Conservation (phyloP, 176 grass and related monocot genomes). For the Carex parvula region DNA sequence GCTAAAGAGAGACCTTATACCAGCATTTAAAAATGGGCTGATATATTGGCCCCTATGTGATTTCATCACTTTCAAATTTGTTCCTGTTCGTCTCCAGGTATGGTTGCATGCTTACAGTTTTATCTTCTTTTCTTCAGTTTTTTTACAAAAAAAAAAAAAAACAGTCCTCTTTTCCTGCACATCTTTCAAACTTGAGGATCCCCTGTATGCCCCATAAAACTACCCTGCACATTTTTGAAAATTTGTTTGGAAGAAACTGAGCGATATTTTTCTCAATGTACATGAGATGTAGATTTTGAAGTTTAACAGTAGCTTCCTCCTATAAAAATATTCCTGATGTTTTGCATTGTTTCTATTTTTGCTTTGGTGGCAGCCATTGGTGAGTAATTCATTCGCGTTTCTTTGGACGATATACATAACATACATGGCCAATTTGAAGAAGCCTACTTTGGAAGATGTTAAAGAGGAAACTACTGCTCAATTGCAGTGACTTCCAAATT, state of each 20-base stretch:
- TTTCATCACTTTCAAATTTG: constrained; percentile 96
- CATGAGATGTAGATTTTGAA: neutral
- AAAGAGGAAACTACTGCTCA: constrained; percentile 14
- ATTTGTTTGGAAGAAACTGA: neutral
- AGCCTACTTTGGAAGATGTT: constrained; percentile 46
- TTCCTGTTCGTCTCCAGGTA: constrained; percentile 91
- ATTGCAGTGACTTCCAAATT: neutral
- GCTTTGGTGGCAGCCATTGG: constrained; percentile 55
- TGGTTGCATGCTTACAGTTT: constrained; percentile 15
- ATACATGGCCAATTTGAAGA: constrained; percentile 96
- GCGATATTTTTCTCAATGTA: neutral
- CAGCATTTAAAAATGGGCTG: constrained; percentile 64
- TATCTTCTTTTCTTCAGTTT: neutral
- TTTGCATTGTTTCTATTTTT: constrained; percentile 10
- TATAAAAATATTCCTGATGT: neutral
- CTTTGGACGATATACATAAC: constrained; percentile 99
- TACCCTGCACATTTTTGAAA: neutral
- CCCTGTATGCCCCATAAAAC: neutral
- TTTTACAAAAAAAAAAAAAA: neutral
- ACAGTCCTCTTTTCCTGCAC: neutral
- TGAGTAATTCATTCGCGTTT: constrained; percentile 97
- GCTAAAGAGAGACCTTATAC: constrained; percentile 81
- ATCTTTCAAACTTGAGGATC: neutral
- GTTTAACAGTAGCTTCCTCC: neutral
- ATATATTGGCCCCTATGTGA: constrained; percentile 93